Conservation (phyloP, 2,329 filamentous ascomycete genomes). For the Passalora sequoiae region DNA sequence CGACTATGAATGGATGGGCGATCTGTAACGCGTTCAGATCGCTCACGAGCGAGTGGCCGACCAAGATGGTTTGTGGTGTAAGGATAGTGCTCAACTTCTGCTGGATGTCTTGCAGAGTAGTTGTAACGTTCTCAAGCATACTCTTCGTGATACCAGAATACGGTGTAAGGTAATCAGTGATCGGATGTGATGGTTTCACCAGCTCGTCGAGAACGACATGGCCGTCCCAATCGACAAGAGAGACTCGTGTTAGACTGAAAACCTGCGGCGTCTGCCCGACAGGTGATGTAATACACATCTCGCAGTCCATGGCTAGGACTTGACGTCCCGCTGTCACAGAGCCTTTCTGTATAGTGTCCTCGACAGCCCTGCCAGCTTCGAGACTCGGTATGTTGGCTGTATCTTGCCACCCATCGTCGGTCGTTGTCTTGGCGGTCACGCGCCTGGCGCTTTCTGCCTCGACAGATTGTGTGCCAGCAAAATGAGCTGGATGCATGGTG, state of each 20-base stretch:
- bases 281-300: conserved; percentile 84
- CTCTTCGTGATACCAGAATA: conserved; percentile 82
- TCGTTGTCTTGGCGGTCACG: conserved; percentile 44
- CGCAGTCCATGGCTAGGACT: conserved; percentile 82
- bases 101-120: conserved; percentile 78
- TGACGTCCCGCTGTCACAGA: conserved; percentile 78
- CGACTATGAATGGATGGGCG: conserved; percentile 87
- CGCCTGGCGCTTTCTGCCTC: conserved; percentile 39
- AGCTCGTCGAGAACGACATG: conserved; percentile 79
- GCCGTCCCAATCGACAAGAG: conserved; percentile 80
- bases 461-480: conserved; percentile 34
- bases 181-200: conserved; percentile 82
- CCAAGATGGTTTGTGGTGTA: conserved; percentile 64
- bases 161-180: conserved; percentile 85
- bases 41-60: conserved; percentile 77
- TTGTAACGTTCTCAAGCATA: conserved; percentile 78
- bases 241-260: conserved; percentile 83
- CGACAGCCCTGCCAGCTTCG: conserved; percentile 63
- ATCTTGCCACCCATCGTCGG: conserved; percentile 72
- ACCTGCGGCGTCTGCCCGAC: conserved; percentile 51
- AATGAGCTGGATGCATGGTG: conserved; percentile 71
- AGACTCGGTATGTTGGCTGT: conserved; percentile 59
- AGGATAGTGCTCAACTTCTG: conserved; percentile 64
- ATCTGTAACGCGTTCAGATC: conserved; percentile 79
- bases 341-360: conserved; percentile 68